Percentiles rank a stretch among this genome's conserved stretches.
phyloP scores from a whole-genome alignment of 73 alveolate species.

The Tetrahymena borealis region DNA sequence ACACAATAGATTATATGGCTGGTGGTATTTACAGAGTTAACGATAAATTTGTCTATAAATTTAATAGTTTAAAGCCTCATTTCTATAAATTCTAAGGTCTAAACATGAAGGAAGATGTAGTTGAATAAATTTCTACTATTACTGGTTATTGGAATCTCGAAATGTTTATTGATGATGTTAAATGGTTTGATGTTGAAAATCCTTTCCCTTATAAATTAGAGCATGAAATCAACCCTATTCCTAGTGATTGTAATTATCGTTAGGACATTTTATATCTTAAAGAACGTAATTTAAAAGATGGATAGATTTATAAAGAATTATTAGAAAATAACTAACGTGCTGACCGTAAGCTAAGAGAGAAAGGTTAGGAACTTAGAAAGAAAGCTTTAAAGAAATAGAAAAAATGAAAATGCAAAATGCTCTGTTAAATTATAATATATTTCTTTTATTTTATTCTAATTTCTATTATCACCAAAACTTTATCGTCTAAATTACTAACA shows the following conservation, averaged over 20 bases:
- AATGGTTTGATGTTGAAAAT: constrained; percentile 14
- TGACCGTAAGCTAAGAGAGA: constrained; percentile 36
- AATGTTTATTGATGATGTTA: constrained; percentile 27
- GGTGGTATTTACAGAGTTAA: constrained; percentile 32
- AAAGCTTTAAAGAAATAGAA: not conserved
- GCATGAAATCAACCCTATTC: constrained; percentile 38
- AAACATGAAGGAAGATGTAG: constrained; percentile 33
- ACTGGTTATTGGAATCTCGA: constrained; percentile 30
- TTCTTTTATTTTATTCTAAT: not conserved
- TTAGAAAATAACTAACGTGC: constrained; percentile 21
- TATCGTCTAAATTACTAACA: too few relatives aligned
- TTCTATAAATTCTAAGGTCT: constrained; percentile 28
- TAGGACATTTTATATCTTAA: constrained; percentile 30
- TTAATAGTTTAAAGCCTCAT: constrained; percentile 13
- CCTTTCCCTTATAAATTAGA: constrained; percentile 33
- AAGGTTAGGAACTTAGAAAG: not conserved
- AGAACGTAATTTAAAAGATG: constrained; percentile 26
- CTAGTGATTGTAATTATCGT: constrained; percentile 44
- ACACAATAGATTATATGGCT: constrained; percentile 10
- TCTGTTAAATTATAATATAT: not conserved
- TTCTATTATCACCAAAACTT: too few relatives aligned
- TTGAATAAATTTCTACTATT: not conserved
- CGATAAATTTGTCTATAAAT: not conserved
- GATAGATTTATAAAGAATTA: constrained; percentile 15
- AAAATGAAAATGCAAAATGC: not conserved